These are phyloP conservation scores for Phytophthora boehmeriae DNA, from an alignment of 352 stramenopile genomes.

Conservation along the genomic window DNA sequence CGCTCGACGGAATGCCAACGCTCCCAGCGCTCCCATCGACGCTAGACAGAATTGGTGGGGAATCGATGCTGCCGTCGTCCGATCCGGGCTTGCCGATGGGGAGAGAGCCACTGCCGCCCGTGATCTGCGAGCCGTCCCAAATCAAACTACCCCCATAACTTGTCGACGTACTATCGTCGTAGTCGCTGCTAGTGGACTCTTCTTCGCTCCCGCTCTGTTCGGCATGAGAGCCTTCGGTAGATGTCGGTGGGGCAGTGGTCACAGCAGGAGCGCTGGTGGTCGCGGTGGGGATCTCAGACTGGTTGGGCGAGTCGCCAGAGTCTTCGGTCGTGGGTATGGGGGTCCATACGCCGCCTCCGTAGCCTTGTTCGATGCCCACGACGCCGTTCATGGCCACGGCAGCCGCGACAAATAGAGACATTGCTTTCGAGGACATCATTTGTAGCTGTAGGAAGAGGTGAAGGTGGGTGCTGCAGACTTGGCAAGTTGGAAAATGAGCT, in stretches of 20 bases:
- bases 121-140: constrained; percentile 6
- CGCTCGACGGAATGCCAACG: not conserved
- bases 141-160: not conserved
- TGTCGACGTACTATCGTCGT: constrained; percentile 4
- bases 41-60: not conserved
- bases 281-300: not conserved
- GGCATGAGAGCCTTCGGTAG: constrained; percentile 10
- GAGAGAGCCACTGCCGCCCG: constrained; percentile 1
- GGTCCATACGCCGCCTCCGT: constrained; percentile 20
- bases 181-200: constrained; percentile 2
- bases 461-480: not conserved
- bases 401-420: constrained; percentile 17
- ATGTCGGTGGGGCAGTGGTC: constrained; percentile 4
- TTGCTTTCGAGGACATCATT: constrained; percentile 21
- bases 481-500: constrained; percentile 26
- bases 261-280: not conserved
- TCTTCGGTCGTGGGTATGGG: not conserved
- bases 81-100: not conserved
- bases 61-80: not conserved
- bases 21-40: not conserved
- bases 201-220: constrained; percentile 5
- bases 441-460: not conserved
- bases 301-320: constrained; percentile 1
- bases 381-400: constrained; percentile 20
- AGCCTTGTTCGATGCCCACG: constrained; percentile 20